Percentiles rank a stretch among this genome's conserved stretches.
phyloP scores from a whole-genome alignment of 192 early-diverging fungal genomes.

The Phlyctochytrium arcticum region DNA sequence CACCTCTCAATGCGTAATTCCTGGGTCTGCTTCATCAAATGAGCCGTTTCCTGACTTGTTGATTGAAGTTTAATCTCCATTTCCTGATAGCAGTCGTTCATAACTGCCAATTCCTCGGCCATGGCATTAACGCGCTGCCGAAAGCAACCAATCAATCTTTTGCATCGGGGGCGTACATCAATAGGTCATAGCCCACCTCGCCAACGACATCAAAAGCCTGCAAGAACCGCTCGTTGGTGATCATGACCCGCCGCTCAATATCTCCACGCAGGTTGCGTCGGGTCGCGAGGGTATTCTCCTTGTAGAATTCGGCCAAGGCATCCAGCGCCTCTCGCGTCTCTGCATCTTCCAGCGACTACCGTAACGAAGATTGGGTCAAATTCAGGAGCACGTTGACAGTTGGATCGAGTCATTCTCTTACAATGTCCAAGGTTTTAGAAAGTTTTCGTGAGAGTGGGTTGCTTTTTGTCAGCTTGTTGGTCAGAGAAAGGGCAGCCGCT shows the following conservation, averaged over 20 bases:
- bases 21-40: slow-evolving; percentile 62
- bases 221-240: slow-evolving; percentile 52
- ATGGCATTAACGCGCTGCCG: slow-evolving; percentile 52
- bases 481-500: background rate
- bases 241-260: slow-evolving; percentile 53
- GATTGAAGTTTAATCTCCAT: slow-evolving; percentile 55
- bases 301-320: slow-evolving; percentile 60
- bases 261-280: slow-evolving; percentile 57
- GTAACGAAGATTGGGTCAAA: no score
- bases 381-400: background rate
- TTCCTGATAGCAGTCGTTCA: slow-evolving; percentile 55
- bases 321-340: slow-evolving; percentile 62
- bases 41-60: slow-evolving; percentile 54
- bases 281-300: slow-evolving; percentile 41
- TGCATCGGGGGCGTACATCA: background rate
- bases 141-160: background rate
- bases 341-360: slow-evolving; percentile 56
- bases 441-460: slow-evolving; percentile 46
- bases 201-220: slow-evolving; percentile 52
- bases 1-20: slow-evolving; percentile 65
- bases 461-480: slow-evolving; percentile 24
- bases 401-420: background rate
- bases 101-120: slow-evolving; percentile 54
- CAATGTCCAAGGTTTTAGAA: slow-evolving; percentile 34
- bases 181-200: slow-evolving; percentile 19